Base-by-base conservation (phyloP, 345 rosid genomes). In the Euphorbia peplus region DNA sequence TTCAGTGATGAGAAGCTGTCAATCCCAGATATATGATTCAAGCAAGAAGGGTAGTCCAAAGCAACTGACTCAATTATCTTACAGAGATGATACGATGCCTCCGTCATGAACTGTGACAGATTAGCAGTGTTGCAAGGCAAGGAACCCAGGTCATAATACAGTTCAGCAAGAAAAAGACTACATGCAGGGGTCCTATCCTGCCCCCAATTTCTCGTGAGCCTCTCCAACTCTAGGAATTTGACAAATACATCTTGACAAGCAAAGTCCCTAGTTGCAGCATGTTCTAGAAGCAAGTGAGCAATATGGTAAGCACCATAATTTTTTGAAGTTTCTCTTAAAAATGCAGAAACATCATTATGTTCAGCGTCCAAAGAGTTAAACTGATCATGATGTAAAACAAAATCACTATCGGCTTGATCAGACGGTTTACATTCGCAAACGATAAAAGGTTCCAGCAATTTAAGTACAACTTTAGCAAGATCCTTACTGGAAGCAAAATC, bases 241-340 rank as follows among this genome's bases (percentile, higher is more conserved):
- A 72, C 73, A 76, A 64, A 76, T 21, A 79, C 79, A 82, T 90
- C 89, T 69, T 52, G 79, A 81, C 73, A 81, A 60, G 60, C 39
- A 67, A 85, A 66, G 60, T 68, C 67, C 69, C 75, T 79, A 67
- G 70, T 81, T 72, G 95, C 83, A 41, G 79, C 85, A 64, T 78
- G 74, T 79, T 91, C 95, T 64, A 95, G 78, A 73, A 95, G 93
- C 87, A 95, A 86, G 86, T 95, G 98, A 76, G 83, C 79, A 78
- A 95, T 48, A 82, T 91, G 96, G 80, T 89, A 87, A 68, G 93
- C 95, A 78, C 99, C 97, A 82, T 72, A 81, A 66, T 91, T 95
- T 69, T 82, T 82, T 69, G 89, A 88, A 65, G 79, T 86, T 71
- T 84, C 89, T 70, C 70, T 79, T 73, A 91, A 78, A 85, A 91